Conservation (phyloP, 164 flowering plant species). For the Amborella trichopoda region DNA sequence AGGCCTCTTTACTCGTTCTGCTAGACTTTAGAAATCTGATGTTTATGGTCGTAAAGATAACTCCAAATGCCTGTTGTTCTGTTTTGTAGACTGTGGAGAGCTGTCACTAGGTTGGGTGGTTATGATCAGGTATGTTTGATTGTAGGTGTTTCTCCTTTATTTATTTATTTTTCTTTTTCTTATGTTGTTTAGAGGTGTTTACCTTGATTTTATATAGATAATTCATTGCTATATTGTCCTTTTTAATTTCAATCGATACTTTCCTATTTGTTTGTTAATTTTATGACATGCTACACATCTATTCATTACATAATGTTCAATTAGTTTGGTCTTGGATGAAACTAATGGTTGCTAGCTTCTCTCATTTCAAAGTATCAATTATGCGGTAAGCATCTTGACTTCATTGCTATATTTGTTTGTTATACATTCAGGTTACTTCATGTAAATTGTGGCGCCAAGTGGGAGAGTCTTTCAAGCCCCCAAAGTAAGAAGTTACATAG, state of each 20-base stretch:
- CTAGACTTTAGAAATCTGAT: background rate
- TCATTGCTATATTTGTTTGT: background rate
- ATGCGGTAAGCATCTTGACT: background rate
- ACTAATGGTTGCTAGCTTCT: no score
- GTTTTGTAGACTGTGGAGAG: conserved; percentile 67
- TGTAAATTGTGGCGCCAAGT: conserved; percentile 88
- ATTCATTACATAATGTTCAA: no score
- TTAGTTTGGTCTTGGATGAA: no score
- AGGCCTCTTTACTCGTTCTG: background rate
- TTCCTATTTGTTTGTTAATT: no score
- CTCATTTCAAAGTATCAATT: no score
- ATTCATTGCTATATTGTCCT: no score
- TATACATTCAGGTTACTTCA: conserved; percentile 48
- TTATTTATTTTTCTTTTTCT: background rate
- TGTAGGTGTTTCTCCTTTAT: background rate
- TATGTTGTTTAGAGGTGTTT: background rate
- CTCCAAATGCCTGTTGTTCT: no score
- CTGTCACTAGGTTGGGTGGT: conserved; percentile 83
- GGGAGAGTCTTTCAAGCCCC: conserved; percentile 86
- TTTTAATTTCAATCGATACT: no score
- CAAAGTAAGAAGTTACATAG: conserved; percentile 45
- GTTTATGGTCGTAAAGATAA: no score
- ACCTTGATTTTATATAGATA: background rate
- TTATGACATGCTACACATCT: no score
- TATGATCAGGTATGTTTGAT: conserved; percentile 57